Evolutionary conservation across 495 filamentous ascomycete genomes (phyloP), one percentile per base, ranked within the genome.

Genomic region (Durotheca rogersii): DNA sequence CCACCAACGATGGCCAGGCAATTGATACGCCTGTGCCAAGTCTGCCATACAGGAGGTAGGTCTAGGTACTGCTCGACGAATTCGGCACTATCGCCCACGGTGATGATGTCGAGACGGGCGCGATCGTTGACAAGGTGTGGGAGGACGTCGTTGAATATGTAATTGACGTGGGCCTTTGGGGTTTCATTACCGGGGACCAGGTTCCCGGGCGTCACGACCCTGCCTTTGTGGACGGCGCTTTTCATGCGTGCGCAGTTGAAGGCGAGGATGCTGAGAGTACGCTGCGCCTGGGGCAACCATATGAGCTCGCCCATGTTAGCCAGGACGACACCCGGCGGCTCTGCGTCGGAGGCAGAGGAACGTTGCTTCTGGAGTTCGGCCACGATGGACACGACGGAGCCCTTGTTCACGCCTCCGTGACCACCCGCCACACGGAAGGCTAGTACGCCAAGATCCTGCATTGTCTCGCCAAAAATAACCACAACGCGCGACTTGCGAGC

Each of bases 391-490:
- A 91, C 64, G 19, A 80, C 75, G 3, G 84, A 87, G 17, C 88
- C 90, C 4, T 72, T 71, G 56, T 82, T 71, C 57, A 94, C 74
- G 33, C 86, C 80, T 2, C 80, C 78, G 0, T 61, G 51, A 2
- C 76, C 67, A 44, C 80, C 75, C 14, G 85, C 62, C 5, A 78
- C 71, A 10, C 89, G 84, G 59, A 86, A 85, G 4, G 88, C 78
- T 56, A 88, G 81, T 40, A 91, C 71, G 2, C 87, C 89, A 2
- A 93, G 72, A 41, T 92, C 84, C 58, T 94, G 86, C 7, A 45
- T 53, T 1, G 75, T 62, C 48, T 92, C 84, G 48, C 86, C 85
- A 53, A 94, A 77, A 43, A 93, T 71, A 42, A 95, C 65, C n/a
- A 94, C 68, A 7, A 95, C 69, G 9, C 87, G 82, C 14, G 76